phyloP scores from a whole-genome alignment of 306 rosid species.

The Trifolium repens region DNA sequence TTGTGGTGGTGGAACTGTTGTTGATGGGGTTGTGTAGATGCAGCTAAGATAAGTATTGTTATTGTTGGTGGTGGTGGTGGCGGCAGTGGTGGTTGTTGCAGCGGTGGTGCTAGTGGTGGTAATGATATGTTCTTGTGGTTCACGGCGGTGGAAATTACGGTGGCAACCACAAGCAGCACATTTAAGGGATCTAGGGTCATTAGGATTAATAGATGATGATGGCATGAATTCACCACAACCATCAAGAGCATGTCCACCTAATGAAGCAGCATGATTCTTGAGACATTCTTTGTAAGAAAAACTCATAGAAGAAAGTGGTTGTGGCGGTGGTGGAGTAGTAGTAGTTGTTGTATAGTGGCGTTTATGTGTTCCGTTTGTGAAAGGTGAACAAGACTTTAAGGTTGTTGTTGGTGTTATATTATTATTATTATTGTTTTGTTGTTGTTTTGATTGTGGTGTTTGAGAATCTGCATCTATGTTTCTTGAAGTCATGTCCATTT shows the following conservation, averaged over 20 bases:
- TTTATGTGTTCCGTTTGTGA: constrained; percentile 61
- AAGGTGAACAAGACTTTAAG: constrained; percentile 50
- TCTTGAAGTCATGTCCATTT: constrained; percentile 58
- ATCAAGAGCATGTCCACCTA: constrained; percentile 87
- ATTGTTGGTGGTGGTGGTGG: constrained; percentile 53
- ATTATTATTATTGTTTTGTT: constrained; percentile 52
- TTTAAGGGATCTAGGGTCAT: constrained; percentile 76
- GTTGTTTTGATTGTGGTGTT: constrained; percentile 55
- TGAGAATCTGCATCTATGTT: constrained; percentile 48
- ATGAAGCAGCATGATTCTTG: constrained; percentile 82
- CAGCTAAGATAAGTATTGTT: constrained; percentile 35
- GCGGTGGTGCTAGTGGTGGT: constrained; percentile 52
- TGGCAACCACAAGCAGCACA: constrained; percentile 97
- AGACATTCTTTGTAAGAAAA: constrained; percentile 78
- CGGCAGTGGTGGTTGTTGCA: constrained; percentile 75
- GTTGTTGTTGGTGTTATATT: constrained; percentile 11
- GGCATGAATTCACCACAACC: constrained; percentile 96
- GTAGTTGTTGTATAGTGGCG: constrained; percentile 42
- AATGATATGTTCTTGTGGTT: constrained; percentile 40
- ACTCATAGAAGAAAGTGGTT: constrained; percentile 26
- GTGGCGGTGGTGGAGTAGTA: background rate
- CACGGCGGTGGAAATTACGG: constrained; percentile 97
- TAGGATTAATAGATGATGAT: constrained; percentile 46
- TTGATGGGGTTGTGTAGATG: constrained; percentile 41
- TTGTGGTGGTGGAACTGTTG: constrained; percentile 42